Evolutionary conservation across 2,329 filamentous ascomycete species (phyloP).

Genomic region (Calcarisporium arbuscula): DNA sequence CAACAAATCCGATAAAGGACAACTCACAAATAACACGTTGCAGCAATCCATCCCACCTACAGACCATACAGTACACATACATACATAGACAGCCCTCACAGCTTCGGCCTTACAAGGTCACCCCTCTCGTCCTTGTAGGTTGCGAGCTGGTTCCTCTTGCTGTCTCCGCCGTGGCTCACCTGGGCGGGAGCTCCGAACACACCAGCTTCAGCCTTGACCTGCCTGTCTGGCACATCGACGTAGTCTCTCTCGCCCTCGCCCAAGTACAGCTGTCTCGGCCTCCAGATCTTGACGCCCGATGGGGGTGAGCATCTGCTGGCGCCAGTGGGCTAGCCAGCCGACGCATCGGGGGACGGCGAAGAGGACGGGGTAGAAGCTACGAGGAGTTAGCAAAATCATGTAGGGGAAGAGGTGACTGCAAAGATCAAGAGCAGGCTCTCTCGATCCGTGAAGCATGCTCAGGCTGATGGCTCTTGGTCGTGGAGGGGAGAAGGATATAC

Average conservation of each 20-base stretch:
- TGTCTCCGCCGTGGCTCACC: constrained; percentile 35
- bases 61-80: no score
- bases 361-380: constrained; percentile 41
- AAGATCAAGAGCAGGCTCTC: no score
- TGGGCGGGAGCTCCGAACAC: constrained; percentile 29
- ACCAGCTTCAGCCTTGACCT: constrained; percentile 20
- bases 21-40: no score
- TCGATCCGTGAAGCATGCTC: no score
- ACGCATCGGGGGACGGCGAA: constrained; percentile 45
- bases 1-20: no score
- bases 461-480: no score
- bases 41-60: no score
- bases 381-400: background rate
- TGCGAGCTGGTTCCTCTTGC: constrained; percentile 33
- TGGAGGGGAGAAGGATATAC: constrained; percentile 7
- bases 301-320: constrained; percentile 42
- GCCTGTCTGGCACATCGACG: constrained; percentile 28
- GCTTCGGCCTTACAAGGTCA: constrained; percentile 17
- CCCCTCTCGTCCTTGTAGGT: constrained; percentile 32
- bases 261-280: constrained; percentile 41
- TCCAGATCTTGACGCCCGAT: constrained; percentile 43
- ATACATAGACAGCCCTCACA: no score
- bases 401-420: constrained; percentile 5
- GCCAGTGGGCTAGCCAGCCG: constrained; percentile 46
- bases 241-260: constrained; percentile 39